Percentiles rank a stretch among this genome's conserved stretches.
Conservation (phyloP, 345 rosid genomes). For the Lenwebbia sp. region DNA sequence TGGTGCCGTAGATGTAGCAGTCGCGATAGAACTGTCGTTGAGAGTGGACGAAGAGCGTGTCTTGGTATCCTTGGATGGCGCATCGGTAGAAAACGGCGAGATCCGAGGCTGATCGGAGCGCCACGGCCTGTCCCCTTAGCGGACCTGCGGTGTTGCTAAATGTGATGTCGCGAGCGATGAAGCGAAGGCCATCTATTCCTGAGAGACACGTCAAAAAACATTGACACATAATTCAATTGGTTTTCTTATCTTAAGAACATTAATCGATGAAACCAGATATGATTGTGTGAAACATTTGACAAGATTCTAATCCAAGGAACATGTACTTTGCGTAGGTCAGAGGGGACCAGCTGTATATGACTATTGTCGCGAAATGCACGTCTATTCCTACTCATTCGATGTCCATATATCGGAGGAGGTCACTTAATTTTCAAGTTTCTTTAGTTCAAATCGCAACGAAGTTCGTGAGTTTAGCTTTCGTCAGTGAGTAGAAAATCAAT, state of each 20-base stretch:
- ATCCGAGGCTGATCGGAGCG: slow-evolving; percentile 45
- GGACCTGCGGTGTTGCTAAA: slow-evolving; percentile 60
- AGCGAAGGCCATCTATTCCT: slow-evolving; percentile 9
- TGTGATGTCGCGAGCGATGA: slow-evolving; percentile 57
- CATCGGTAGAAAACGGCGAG: slow-evolving; percentile 32
- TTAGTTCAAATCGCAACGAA: background rate
- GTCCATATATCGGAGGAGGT: background rate
- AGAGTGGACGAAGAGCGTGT: slow-evolving; percentile 52
- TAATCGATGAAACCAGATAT: background rate
- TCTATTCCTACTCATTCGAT: background rate
- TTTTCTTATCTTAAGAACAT: background rate
- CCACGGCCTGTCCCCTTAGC: slow-evolving; percentile 50
- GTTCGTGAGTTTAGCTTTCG: background rate
- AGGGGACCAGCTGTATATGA: background rate
- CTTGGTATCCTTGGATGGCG: slow-evolving; percentile 37
- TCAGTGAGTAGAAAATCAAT: background rate
- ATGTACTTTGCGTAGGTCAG: background rate
- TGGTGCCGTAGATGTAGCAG: slow-evolving; percentile 31
- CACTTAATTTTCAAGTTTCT: background rate
- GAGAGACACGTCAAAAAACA: background rate
- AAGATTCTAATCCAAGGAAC: background rate
- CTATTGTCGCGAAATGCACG: background rate
- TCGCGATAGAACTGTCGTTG: slow-evolving; percentile 35
- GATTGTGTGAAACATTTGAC: background rate
- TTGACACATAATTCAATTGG: background rate